Evolutionary conservation across 2,329 filamentous ascomycete species (phyloP), one percentile per base, ranked within the genome.

Genomic region (Fusarium sp.): DNA sequence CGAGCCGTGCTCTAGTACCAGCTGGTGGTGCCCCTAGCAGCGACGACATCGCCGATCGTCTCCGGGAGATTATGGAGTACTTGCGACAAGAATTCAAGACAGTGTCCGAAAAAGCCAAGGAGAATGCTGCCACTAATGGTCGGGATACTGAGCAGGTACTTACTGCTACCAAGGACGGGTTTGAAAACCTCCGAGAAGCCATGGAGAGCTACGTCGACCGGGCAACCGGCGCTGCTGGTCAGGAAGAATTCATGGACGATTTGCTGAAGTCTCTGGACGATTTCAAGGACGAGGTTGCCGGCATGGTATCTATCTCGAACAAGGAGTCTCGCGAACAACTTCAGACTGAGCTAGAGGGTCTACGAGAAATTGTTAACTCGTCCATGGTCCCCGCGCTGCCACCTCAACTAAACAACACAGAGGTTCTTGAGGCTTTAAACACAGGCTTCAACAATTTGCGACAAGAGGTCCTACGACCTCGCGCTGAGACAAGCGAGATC

Each of bases 91-190:
- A 89, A 69, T 87, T 89, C 72, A 81, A 79, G 62, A 78, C 81
- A 3, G 78, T 86, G 3, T 86, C 85, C 0, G 82, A 87, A 25
- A 86, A 88, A 67, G 82, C 85, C 10, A 93, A 93, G 73, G 86
- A 94, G 68, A 94, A 92, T 66, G 88, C 92, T 17, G 86, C 90
- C 4, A 88, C 90, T 60, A 91, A 88, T 66, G 91, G 90, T 36
- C 84, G 88, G 54, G 92, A 95, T 71, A 94, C 92, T 0, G 93
- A 97, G 73, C 92, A 97, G 73, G 88, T 96, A 11, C 80, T 97
- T 5, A 91, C 95, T 73, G 91, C 92, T 1, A 88, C 96, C 38
- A 94, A 92, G 66, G 92, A 96, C 71, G 93, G 93, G 0, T 82
- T 97, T 13, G 92, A 96, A 66, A 88, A 86, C 65, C 84, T 98